Evolutionary conservation across 2,329 filamentous ascomycete genomes (phyloP), one percentile per base, ranked within the genome.

Genomic region (Alternaria gansuensis): DNA sequence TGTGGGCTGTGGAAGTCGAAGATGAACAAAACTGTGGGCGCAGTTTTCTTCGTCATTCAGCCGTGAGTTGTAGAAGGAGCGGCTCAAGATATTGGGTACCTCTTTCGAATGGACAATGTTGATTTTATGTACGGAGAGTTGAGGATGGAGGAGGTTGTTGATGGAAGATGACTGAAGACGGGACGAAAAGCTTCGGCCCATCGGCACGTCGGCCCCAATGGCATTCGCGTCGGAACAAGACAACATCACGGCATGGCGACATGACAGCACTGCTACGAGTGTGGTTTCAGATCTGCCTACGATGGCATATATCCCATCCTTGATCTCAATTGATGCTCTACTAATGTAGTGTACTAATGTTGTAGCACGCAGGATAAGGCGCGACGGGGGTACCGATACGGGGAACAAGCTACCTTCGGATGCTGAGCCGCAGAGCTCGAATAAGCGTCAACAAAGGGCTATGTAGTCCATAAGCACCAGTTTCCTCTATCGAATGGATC

Each of bases 351-450:
- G 4, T 34, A n/a, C 23, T 37, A 26, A 26, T 13, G 6, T 31
- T 24, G 9, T 36, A 50, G 33, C 24, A 26, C 21, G n/a, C 23
- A 34, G 3, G 10, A n/a, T 2, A 28, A n/a, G 34, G 23, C 9
- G 17, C 21, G 17, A 23, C 41, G 57, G 40, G 45, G 46, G 13
- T 31, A 33, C 52, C 13, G 28, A 41, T 59, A 52, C 46, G 57
- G 57, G 57, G 57, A 46, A 59, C 4, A 50, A 34, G 31, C 56
- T 36, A 37, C 31, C 23, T 21, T 13, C 23, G 13, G 4, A 40
- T 28, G 40, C 24, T 39, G 28, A 46, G 52, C 57, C 45, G 57
- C 43, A 44, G 28, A 44, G 26, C 11, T 40, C 46, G 28, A 46
- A 21, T 17, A 59, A 50, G 45, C 46, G 21, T 37, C 44, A 14